These are phyloP conservation scores for Diaporthe ampelina DNA, from an alignment of 2,329 filamentous ascomycete genomes.

Conservation along the genomic window DNA sequence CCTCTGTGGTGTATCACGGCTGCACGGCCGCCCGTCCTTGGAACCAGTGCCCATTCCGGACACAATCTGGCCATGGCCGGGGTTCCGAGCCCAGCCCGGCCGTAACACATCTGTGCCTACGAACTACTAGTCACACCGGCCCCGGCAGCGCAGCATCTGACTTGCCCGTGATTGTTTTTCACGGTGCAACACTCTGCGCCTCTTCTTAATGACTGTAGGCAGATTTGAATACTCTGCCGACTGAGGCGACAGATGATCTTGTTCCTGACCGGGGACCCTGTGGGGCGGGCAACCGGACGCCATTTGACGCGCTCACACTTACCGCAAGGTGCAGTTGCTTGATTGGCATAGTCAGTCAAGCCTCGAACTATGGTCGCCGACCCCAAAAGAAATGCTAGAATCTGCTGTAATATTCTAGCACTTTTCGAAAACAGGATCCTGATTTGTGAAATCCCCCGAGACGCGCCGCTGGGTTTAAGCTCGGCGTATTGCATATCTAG, in stretches of 20 bases:
- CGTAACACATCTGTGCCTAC: slow-evolving; percentile 16
- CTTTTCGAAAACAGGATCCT: neutral
- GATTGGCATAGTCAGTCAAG: too few species aligned
- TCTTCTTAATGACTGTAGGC: neutral
- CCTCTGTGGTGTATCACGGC: neutral
- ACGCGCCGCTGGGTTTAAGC: neutral
- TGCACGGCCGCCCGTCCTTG: slow-evolving; percentile 9
- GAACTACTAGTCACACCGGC: slow-evolving; percentile 32
- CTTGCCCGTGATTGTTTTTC: neutral
- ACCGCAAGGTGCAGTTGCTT: neutral
- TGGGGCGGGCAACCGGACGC: too few species aligned
- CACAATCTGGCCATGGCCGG: neutral
- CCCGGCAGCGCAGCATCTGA: slow-evolving; percentile 23
- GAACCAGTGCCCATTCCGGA: neutral
- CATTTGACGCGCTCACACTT: neutral
- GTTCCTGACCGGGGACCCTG: neutral
- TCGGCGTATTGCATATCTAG: slow-evolving; percentile 1
- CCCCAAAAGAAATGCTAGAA: neutral
- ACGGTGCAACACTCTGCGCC: slow-evolving; percentile 11
- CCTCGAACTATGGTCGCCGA: neutral
- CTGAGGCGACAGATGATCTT: neutral
- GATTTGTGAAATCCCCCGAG: neutral
- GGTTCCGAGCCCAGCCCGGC: slow-evolving; percentile 6
- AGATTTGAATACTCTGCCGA: neutral
- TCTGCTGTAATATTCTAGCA: neutral